Percentiles rank a stretch among this genome's conserved stretches.
Conservation (phyloP, 1,284 basidiomycete genomes). For the Porogramme epimiltina region DNA sequence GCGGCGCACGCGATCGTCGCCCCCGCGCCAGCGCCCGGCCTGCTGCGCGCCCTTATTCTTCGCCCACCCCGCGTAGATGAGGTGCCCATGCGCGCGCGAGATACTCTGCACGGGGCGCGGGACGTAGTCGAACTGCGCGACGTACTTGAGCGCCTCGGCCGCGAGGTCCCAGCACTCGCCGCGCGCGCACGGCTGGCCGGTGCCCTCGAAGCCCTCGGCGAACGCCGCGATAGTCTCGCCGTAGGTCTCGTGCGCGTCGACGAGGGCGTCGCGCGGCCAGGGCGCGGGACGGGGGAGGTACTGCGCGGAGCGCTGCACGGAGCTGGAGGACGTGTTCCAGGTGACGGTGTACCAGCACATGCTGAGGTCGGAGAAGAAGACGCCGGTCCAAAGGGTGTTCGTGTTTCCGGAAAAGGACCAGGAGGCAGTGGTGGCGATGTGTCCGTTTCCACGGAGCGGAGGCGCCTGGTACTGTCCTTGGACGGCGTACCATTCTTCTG, state of each 20-base stretch:
- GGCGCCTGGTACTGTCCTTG: conserved; percentile 35
- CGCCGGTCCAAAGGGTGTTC: conserved; percentile 38
- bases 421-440: conserved; percentile 30
- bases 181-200: conserved; percentile 46
- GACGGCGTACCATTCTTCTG: conserved; percentile 44
- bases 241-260: conserved; percentile 48
- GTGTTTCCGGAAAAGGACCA: conserved; percentile 33
- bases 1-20: conserved; percentile 50
- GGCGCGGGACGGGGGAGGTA: conserved; percentile 43
- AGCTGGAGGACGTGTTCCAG: conserved; percentile 32
- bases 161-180: conserved; percentile 67
- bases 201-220: conserved; percentile 47
- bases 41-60: conserved; percentile 32
- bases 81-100: conserved; percentile 55
- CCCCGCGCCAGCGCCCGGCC: conserved; percentile 53
- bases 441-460: conserved; percentile 33
- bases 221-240: conserved; percentile 50
- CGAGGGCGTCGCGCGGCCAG: conserved; percentile 35
- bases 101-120: conserved; percentile 50
- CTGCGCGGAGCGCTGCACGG: conserved; percentile 36
- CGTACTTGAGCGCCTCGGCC: conserved; percentile 48
- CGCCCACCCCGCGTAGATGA: conserved; percentile 50
- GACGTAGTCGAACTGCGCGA: conserved; percentile 44
- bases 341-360: conserved; percentile 48
- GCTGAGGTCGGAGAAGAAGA: conserved; percentile 51